Evolutionary conservation across 2,329 filamentous ascomycete species (phyloP).

Genomic region (Colletotrichum trifolii): DNA sequence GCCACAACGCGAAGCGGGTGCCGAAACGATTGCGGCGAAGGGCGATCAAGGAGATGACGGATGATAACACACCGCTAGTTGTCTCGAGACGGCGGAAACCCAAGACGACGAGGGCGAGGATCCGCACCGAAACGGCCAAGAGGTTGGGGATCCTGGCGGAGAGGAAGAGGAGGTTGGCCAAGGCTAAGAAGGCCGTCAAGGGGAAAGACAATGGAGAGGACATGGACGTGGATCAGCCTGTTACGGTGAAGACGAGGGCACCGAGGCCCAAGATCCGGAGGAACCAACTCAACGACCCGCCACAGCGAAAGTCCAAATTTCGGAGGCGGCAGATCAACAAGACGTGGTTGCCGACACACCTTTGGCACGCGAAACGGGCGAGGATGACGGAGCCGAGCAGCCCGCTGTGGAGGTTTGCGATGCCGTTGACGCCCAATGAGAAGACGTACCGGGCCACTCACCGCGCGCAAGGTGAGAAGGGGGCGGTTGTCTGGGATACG

Average conservation of each 20-base stretch:
- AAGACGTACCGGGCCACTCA: conserved; percentile 93
- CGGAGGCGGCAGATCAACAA: conserved; percentile 88
- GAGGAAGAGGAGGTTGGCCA: conserved; percentile 60
- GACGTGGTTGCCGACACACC: conserved; percentile 93
- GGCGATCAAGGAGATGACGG: conserved; percentile 79
- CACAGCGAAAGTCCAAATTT: conserved; percentile 72
- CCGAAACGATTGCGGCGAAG: conserved; percentile 79
- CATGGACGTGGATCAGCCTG: conserved; percentile 34
- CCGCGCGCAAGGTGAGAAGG: conserved; percentile 78
- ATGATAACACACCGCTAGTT: conserved; percentile 90
- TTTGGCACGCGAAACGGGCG: conserved; percentile 93
- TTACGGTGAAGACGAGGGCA: conserved; percentile 51
- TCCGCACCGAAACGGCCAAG: conserved; percentile 82
- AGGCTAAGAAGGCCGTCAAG: conserved; percentile 45
- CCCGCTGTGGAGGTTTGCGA: conserved; percentile 89
- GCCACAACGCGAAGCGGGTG: conserved; percentile 92
- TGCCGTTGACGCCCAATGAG: conserved; percentile 86
- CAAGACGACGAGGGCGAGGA: conserved; percentile 64
- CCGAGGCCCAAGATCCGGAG: conserved; percentile 76
- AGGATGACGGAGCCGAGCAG: conserved; percentile 84
- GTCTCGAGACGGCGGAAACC: conserved; percentile 72
- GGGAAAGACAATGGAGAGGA: conserved; percentile 45
- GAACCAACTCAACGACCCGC: conserved; percentile 72
- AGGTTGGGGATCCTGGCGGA: conserved; percentile 73
- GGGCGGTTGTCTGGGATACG: conserved; percentile 89